Conservation (phyloP, 2,329 filamentous ascomycete species). For the Catunica adiposa region DNA sequence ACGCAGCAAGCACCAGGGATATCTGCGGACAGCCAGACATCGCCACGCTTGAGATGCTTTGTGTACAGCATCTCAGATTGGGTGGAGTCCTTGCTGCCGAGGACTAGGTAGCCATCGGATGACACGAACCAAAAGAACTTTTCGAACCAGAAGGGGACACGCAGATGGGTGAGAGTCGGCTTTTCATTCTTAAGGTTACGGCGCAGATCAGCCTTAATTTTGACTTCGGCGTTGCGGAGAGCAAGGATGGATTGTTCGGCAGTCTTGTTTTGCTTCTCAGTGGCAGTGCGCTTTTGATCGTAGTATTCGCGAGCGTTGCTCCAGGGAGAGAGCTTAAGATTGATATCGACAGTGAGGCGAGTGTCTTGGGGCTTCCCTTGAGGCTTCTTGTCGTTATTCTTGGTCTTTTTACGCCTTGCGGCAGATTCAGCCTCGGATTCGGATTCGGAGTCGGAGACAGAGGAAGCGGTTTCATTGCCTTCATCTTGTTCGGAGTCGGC, state of each 20-base stretch:
- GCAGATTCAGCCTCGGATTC: constrained; percentile 13
- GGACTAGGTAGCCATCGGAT: constrained; percentile 82
- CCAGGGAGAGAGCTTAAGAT: constrained; percentile 68
- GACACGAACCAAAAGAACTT: constrained; percentile 95
- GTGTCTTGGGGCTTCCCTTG: constrained; percentile 30
- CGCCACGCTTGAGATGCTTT: constrained; percentile 69
- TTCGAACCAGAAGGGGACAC: constrained; percentile 85
- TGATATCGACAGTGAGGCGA: constrained; percentile 61
- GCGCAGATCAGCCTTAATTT: constrained; percentile 16
- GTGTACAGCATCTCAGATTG: constrained; percentile 90
- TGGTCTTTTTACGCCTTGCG: constrained; percentile 17
- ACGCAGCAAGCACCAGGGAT: constrained; percentile 69
- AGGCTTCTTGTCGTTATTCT: constrained; percentile 14
- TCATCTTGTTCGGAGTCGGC: constrained; percentile 45
- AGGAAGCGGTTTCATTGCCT: constrained; percentile 41
- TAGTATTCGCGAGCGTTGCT: constrained; percentile 86
- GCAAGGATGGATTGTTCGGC: constrained; percentile 65
- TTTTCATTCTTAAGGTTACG: constrained; percentile 86
- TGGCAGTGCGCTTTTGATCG: constrained; percentile 69
- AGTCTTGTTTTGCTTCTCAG: constrained; percentile 76
- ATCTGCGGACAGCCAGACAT: constrained; percentile 85
- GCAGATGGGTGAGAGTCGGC: constrained; percentile 63
- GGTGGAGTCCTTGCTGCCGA: constrained; percentile 73
- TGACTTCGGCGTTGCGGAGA: constrained; percentile 52
- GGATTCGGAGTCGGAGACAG: constrained; percentile 37